phyloP scores from a whole-genome alignment of 2,329 filamentous ascomycete species.

The Neonectria faginata region DNA sequence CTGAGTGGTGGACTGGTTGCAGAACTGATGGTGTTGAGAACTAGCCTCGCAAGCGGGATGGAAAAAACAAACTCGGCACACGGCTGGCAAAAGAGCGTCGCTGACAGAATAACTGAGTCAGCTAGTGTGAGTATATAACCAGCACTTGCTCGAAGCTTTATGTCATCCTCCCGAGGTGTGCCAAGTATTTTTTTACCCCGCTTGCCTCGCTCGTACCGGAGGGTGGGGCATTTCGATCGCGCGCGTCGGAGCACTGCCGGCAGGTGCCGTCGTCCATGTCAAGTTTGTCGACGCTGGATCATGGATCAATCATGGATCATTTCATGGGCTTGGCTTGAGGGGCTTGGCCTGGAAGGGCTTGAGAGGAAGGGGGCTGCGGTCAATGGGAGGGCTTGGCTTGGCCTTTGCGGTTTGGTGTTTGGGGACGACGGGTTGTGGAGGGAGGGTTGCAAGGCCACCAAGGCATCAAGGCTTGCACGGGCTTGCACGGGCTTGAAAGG shows the following conservation, averaged over 20 bases:
- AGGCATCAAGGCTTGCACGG: neutral
- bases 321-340: neutral
- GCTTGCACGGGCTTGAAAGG: constrained; percentile 2
- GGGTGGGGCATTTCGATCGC: constrained; percentile 22
- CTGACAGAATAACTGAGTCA: too few relatives aligned
- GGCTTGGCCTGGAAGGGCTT: neutral
- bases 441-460: neutral
- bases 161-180: too few relatives aligned
- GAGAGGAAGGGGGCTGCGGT: neutral
- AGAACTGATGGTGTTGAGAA: constrained; percentile 13
- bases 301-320: neutral
- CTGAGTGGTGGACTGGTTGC: constrained; percentile 1
- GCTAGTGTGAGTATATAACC: too few relatives aligned
- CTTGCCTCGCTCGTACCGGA: constrained; percentile 24
- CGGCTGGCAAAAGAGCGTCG: too few relatives aligned
- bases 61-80: too few relatives aligned
- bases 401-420: neutral
- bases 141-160: too few relatives aligned
- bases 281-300: constrained; percentile 12
- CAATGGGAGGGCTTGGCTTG: neutral
- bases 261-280: constrained; percentile 23
- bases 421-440: neutral
- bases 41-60: too few relatives aligned
- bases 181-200: too few relatives aligned
- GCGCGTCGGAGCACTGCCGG: constrained; percentile 27